A percentile compares a stretch with the other conserved stretches of the same genome.
These are phyloP conservation scores for Helenozyma rhizophorensis DNA, from an alignment of 805 yeast species.

Conservation along the genomic window DNA sequence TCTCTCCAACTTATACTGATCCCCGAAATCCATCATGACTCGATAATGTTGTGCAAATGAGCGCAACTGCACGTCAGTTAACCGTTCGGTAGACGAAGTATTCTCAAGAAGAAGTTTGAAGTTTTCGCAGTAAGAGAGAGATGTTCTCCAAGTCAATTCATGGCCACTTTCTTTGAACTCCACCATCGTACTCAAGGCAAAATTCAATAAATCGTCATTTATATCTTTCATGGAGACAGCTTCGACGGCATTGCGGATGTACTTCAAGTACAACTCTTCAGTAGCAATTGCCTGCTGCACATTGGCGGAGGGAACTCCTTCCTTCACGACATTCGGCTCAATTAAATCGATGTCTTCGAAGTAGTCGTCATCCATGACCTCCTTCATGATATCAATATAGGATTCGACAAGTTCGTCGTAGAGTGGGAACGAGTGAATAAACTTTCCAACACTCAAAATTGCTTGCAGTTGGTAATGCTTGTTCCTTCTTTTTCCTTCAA, in stretches of 20 bases:
- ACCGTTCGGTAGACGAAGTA: background rate
- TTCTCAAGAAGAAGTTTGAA: conserved; percentile 15
- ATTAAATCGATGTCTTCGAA: conserved; percentile 24
- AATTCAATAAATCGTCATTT: conserved; percentile 18
- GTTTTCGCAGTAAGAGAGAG: conserved; percentile 42
- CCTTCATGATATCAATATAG: conserved; percentile 33
- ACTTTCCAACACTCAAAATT: conserved; percentile 50
- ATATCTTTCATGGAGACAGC: conserved; percentile 6
- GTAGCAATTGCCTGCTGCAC: conserved; percentile 23
- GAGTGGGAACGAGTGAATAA: conserved; percentile 32
- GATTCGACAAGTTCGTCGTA: conserved; percentile 33
- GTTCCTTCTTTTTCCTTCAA: conserved; percentile 67
- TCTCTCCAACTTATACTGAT: conserved; percentile 18
- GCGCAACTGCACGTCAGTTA: conserved; percentile 1
- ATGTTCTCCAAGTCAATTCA: conserved; percentile 59
- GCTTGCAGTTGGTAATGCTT: conserved; percentile 57
- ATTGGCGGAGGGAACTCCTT: too few relatives aligned
- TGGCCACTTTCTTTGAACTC: conserved; percentile 20
- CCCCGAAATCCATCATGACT: conserved; percentile 17
- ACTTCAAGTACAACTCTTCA: conserved; percentile 44
- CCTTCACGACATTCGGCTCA: conserved; percentile 1
- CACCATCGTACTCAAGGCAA: conserved; percentile 23
- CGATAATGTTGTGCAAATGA: conserved; percentile 4
- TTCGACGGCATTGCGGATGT: conserved; percentile 25
- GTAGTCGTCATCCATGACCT: conserved; percentile 34